Evolutionary conservation across 345 rosid species (phyloP), one percentile per base, ranked within the genome.

Genomic region (Microthlaspi erraticum): DNA sequence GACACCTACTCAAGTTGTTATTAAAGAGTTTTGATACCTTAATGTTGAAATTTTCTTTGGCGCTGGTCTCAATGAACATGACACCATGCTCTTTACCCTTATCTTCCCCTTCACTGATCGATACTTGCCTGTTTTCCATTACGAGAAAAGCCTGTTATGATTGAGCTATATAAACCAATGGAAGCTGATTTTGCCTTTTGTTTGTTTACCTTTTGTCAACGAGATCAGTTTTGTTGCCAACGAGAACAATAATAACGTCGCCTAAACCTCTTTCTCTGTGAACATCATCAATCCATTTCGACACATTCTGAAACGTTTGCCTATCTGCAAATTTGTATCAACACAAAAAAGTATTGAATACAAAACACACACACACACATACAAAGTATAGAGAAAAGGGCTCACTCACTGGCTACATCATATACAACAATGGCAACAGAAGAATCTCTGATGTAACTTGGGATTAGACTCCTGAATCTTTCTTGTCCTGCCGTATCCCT

Each of bases 401-500:
- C 1, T 5, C 5, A 78, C 97, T 89, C 50, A 88, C 98, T 92
- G 3, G 97, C 80, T 38, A 92, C 98, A 75, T 92, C 98, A 77
- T 92, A 92, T 12, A 83, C 97, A 43, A 90, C 87, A 42, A 92
- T 93, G 36, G 96, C 98, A 53, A 90, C 96, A 60, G 98, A 92
- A 59, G 98, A 92, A 80, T 90, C 98, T 80, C 96, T 81, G n/a
- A 90, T 92, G 72, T 92, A 92, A 77, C 96, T 92, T 18, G 98
- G 98, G 73, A 92, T 92, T 17, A 89, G 88, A 82, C 98, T 92
- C 81, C 98, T 81, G 73, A 92, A 92, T 78, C 98, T 85, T 83
- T 92, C 98, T 78, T 92, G 94, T 31, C 98, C 98, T 17, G 98
- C 98, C 9, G 98, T 92, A 77, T 92, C 96, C 98, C 96, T 92